Percentiles rank a stretch among this genome's conserved stretches.
These are phyloP conservation scores for Neonectria coccinea DNA, from an alignment of 2,329 filamentous ascomycete species.

Conservation along the genomic window DNA sequence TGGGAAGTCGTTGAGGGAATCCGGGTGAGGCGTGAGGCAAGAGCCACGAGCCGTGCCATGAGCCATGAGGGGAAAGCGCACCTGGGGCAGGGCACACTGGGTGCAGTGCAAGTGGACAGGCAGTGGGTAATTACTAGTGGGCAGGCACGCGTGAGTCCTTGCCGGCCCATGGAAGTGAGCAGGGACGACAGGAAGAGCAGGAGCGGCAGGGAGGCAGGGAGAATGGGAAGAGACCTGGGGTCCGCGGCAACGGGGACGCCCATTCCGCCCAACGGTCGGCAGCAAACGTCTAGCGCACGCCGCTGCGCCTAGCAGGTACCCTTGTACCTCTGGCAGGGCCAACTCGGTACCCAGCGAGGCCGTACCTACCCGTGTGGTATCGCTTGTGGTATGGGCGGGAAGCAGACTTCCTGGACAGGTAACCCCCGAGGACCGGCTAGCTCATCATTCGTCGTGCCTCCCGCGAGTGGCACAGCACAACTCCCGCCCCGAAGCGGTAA, in stretches of 20 bases:
- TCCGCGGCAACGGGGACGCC: conserved; percentile 19
- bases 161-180: not conserved
- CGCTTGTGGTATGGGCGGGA: not conserved
- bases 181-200: not conserved
- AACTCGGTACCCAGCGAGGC: not conserved
- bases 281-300: conserved; percentile 20
- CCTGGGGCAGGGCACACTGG: conserved; percentile 3
- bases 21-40: conserved; percentile 1
- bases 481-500: conserved; percentile 41
- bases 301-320: conserved; percentile 13
- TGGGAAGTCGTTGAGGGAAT: conserved; percentile 17
- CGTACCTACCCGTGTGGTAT: conserved; percentile 3
- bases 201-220: conserved; percentile 13
- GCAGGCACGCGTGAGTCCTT: conserved; percentile 14
- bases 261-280: conserved; percentile 24
- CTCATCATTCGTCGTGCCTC: conserved; percentile 15
- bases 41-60: not conserved
- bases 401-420: conserved; percentile 11
- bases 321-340: not conserved
- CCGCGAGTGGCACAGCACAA: conserved; percentile 23
- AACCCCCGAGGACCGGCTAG: conserved; percentile 6
- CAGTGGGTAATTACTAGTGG: conserved; percentile 8
- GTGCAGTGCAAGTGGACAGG: conserved; percentile 18
- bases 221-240: conserved; percentile 9
- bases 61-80: conserved; percentile 10